Evolutionary conservation across 2,329 filamentous ascomycete species (phyloP), one percentile per base, ranked within the genome.

Genomic region (Cercospora janseana): DNA sequence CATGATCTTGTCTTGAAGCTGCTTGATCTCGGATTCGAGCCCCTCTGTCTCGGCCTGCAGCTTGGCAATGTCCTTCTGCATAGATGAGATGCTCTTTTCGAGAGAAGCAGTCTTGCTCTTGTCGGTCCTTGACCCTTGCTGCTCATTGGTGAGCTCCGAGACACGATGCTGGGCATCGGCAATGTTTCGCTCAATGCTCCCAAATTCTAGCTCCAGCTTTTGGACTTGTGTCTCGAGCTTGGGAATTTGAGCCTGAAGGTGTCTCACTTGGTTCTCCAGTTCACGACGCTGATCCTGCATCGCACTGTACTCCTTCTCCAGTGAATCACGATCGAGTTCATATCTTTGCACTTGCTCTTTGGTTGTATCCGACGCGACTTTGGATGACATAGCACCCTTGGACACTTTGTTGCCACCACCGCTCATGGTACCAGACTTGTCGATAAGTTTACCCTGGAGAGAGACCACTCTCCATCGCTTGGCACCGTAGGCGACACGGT

Each of bases 391-490:
- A 50, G 90, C 83, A 0, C 94, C 94, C 65, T 85, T 89, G 62
- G 92, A 91, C 49, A 93, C 88, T 12, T 88, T 87, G 37, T 82
- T 92, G 49, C 93, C 93, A 77, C 93, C 93, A 75, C 93, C 93
- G 51, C 88, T 95, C 93, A 98, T 97, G 27, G 93, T 97, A 77
- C 93, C 93, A 1, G 92, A 96, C 68, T 94, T 94, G 73, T 98
- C 93, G 60, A 98, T 97, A 45, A 98, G 79, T 69, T 96, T 91
- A 41, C 93, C 93, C 54, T 91, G 89, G 2, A 98, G 80, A 0
- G 93, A 98, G 31, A 98, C 93, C 3, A 98, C 93, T 58, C 93
- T 85, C 93, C 93, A 98, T 69, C 93, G 78, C 74, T 84, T 88
- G 37, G 88, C 88, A 32, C 93, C 92, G 63, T 97, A 98, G 6